Base-by-base conservation (phyloP, 2,329 filamentous ascomycete genomes). In the Colletotrichum tanaceti region DNA sequence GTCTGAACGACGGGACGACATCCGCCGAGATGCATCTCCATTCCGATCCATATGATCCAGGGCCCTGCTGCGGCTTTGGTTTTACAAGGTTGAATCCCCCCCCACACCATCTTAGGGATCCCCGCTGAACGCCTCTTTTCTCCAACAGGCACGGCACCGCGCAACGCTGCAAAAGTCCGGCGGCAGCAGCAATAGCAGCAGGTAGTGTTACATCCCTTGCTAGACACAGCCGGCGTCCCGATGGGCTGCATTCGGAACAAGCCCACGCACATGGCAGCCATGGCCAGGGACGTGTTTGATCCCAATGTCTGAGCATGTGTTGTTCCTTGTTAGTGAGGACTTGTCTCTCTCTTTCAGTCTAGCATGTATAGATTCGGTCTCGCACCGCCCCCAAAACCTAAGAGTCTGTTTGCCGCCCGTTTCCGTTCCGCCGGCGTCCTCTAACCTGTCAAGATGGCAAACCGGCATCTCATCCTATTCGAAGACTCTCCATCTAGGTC, bases 21-120 rank as follows among this genome's bases (percentile, higher is more conserved):
- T 46, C 63, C 71, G 71, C 71, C 70, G 71, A 72, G 71, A 72
- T 71, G 60, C 68, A 70, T 74, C 72, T 74, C 70, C 74, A 78
- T 54, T 41, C 52, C 13, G 35, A 41, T 50, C 39, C 59, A 54
- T 32, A 32, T 44, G 59, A 39, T 39, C 58, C 32, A 32, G 32
- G 22, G 14, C 16, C 28, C 7, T 10, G 11, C 2, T 32, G 35
- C 22, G 16, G 3, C 16, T 20, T 16, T 7, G 22, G n/a, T 18
- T 24, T 28, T 5, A n/a, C 20, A 22, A 20, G 13, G 18, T 7
- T 10, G 24, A 28, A 14, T 50, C 43, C 32, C 53, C 44, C 49
- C 59, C 38, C n/a, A 18, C 58, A 41, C 55, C 38, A 46, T n/a
- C 13, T 10, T 10, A 32, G 9, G 28, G 28, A 35, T 46, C 24